A percentile compares a stretch with the other conserved stretches of the same genome.
Conservation (phyloP, 2,329 filamentous ascomycete genomes). For the Aspergillus niger region DNA sequence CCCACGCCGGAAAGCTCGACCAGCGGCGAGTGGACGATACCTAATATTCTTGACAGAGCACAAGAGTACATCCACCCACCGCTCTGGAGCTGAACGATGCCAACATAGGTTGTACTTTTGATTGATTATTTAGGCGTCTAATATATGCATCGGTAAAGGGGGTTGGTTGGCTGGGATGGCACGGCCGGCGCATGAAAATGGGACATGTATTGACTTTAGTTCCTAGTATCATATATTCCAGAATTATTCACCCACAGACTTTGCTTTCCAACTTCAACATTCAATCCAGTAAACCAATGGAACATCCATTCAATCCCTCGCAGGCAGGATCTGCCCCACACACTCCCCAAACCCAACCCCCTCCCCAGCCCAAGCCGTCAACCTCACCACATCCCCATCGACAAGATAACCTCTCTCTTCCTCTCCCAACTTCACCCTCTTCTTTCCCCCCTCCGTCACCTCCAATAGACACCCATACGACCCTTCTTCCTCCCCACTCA, state of each 20-base stretch:
- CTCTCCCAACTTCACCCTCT: slow-evolving; percentile 18
- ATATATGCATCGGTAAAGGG: not conserved
- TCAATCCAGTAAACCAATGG: too few species aligned
- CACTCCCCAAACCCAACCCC: slow-evolving; percentile 37
- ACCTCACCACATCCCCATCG: slow-evolving; percentile 32
- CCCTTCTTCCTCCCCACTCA: slow-evolving; percentile 26
- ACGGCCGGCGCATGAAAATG: not conserved
- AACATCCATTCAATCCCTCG: not conserved
- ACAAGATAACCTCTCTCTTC: slow-evolving; percentile 24
- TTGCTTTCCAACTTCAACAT: too few species aligned
- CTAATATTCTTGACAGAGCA: slow-evolving; percentile 49
- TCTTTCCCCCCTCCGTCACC: slow-evolving; percentile 30
- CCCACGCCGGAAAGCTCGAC: slow-evolving; percentile 52
- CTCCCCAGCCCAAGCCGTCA: slow-evolving; percentile 25
- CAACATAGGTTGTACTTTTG: not conserved
- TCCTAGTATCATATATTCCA: not conserved
- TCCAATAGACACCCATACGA: slow-evolving; percentile 33
- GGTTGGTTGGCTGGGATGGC: slow-evolving; percentile 5
- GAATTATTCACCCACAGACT: not conserved
- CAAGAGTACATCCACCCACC: slow-evolving; percentile 53
- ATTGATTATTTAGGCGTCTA: not conserved
- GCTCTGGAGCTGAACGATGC: slow-evolving; percentile 39
- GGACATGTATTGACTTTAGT: not conserved
- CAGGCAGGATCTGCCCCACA: slow-evolving; percentile 20
- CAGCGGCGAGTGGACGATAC: slow-evolving; percentile 49